These are phyloP conservation scores for Malassezia sympodialis DNA, from an alignment of 1,284 basidiomycete genomes.

Conservation along the genomic window DNA sequence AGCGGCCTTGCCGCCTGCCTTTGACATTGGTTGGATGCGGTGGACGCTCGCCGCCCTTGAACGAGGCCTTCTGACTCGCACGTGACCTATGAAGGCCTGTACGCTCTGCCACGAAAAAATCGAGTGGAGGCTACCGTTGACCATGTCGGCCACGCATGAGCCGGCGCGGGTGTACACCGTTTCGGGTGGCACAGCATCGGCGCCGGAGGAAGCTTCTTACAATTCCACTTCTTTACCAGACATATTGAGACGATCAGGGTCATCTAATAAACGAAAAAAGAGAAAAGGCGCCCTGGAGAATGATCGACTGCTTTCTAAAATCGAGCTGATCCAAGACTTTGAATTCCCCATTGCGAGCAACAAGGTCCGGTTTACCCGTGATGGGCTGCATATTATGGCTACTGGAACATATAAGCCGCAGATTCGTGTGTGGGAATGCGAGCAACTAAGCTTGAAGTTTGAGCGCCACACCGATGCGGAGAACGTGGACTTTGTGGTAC, in stretches of 20 bases:
- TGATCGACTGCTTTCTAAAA: constrained; percentile 35
- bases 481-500: constrained; percentile 93
- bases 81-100: background rate
- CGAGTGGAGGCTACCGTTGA: background rate
- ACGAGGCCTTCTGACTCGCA: background rate
- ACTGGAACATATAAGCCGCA: constrained; percentile 98
- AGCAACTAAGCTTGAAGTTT: constrained; percentile 86
- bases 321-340: constrained; percentile 63
- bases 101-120: constrained; percentile 4
- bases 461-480: constrained; percentile 91
- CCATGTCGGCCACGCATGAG: constrained; percentile 33
- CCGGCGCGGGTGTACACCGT: constrained; percentile 43
- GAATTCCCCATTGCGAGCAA: constrained; percentile 95
- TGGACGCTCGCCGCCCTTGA: background rate
- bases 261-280: constrained; percentile 44
- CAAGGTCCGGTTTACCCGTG: constrained; percentile 75
- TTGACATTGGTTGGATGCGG: constrained; percentile 28
- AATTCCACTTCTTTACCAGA: constrained; percentile 46
- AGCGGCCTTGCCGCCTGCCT: constrained; percentile 35
- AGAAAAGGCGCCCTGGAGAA: constrained; percentile 29
- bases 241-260: constrained; percentile 37
- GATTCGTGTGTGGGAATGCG: constrained; percentile 88
- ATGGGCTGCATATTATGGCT: constrained; percentile 82
- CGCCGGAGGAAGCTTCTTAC: constrained; percentile 33
- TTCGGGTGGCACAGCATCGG: constrained; percentile 29